Conservation (phyloP, 1,284 basidiomycete species). For the Xerocomus cyaneibrunnescens region DNA sequence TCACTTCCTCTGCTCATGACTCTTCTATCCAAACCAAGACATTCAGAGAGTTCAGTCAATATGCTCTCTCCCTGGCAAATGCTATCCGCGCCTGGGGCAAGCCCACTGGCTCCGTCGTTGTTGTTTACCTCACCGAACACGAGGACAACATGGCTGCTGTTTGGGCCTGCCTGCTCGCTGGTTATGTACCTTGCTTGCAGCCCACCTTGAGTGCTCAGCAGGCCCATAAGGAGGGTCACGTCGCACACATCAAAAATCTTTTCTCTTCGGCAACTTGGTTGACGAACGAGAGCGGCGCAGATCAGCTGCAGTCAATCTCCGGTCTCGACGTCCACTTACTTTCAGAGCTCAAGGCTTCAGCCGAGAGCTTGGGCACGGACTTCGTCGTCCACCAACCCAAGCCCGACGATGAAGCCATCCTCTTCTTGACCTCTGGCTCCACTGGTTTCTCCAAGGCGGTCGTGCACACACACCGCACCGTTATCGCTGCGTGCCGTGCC, state of each 20-base stretch:
- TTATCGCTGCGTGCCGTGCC: constrained; percentile 28
- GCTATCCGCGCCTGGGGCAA: constrained; percentile 22
- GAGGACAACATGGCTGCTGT: constrained; percentile 36
- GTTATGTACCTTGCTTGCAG: constrained; percentile 33
- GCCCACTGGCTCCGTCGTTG: constrained; percentile 30
- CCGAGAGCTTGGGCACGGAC: constrained; percentile 5
- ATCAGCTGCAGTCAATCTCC: constrained; percentile 30
- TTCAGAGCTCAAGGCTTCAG: constrained; percentile 23
- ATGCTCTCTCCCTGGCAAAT: constrained; percentile 20
- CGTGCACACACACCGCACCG: constrained; percentile 27
- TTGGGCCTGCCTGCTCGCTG: constrained; percentile 35
- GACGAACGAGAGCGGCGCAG: constrained; percentile 32
- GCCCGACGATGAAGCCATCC: constrained; percentile 29
- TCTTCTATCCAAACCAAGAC: constrained; percentile 33
- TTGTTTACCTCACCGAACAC: constrained; percentile 34
- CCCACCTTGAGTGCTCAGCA: constrained; percentile 35
- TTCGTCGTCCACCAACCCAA: constrained; percentile 20
- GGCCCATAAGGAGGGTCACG: constrained; percentile 33
- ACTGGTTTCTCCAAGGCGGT: constrained; percentile 32
- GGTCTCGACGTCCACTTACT: constrained; percentile 31
- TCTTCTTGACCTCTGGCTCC: constrained; percentile 31
- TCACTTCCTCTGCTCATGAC: constrained; percentile 34
- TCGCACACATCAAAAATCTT: constrained; percentile 30
- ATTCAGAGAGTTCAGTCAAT: constrained; percentile 25
- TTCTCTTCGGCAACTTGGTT: constrained; percentile 33